phyloP scores from a whole-genome alignment of 345 rosid species.

The Populus davidiana region DNA sequence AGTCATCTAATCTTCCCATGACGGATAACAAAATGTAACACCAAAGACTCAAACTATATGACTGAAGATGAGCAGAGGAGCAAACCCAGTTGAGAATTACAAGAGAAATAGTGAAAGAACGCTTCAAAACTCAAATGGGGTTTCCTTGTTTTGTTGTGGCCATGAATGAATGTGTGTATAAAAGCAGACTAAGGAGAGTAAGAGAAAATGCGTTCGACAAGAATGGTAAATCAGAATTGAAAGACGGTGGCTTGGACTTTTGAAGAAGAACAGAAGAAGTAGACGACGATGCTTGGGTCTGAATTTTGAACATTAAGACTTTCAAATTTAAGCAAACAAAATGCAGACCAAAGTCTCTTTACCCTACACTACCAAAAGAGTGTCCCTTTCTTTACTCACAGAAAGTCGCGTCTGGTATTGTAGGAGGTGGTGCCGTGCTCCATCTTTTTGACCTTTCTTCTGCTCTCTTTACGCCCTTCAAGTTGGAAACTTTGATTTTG shows the following conservation, averaged over 20 bases:
- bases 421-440: neutral
- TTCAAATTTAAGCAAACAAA: neutral
- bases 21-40: neutral
- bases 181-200: neutral
- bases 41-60: neutral
- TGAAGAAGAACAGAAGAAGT: conserved; percentile 21
- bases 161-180: neutral
- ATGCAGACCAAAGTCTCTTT: neutral
- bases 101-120: neutral
- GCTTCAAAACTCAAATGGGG: neutral
- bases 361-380: neutral
- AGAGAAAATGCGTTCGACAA: neutral
- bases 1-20: conserved; percentile 45
- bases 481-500: no score
- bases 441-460: conserved; percentile 6
- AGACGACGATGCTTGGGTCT: conserved; percentile 26
- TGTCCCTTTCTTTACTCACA: neutral
- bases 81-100: conserved; percentile 20
- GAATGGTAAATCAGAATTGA: neutral
- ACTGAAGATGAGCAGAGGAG: conserved; percentile 11
- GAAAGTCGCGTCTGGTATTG: neutral
- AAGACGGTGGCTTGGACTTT: neutral
- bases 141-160: neutral
- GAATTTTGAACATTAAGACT: neutral
- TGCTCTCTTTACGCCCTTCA: neutral